Conservation (phyloP, 352 stramenopile genomes). For the Phytophthora kernoviae region DNA sequence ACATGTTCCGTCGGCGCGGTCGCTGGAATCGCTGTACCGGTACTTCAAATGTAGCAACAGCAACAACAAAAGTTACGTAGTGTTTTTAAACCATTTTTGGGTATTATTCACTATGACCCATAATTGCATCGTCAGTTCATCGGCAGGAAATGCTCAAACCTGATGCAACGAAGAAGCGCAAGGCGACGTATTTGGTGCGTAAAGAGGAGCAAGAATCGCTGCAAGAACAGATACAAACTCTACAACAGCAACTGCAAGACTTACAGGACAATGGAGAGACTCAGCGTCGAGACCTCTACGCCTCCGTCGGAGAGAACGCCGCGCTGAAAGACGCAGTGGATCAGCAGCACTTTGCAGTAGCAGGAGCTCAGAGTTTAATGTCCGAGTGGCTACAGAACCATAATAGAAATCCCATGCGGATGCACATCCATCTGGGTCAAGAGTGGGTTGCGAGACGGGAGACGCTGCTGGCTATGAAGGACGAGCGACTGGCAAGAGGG, state of each 20-base stretch:
- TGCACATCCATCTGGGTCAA: slow-evolving; percentile 13
- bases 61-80: too few relatives aligned
- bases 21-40: too few relatives aligned
- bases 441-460: slow-evolving; percentile 22
- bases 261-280: slow-evolving; percentile 2
- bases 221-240: neutral
- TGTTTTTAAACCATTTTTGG: too few relatives aligned
- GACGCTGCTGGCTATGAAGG: slow-evolving; percentile 26
- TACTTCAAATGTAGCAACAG: too few relatives aligned
- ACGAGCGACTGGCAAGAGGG: slow-evolving; percentile 18
- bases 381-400: slow-evolving; percentile 12
- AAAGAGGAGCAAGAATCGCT: slow-evolving; percentile 15
- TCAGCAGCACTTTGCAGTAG: slow-evolving; percentile 13
- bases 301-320: slow-evolving; percentile 9
- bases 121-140: too few relatives aligned
- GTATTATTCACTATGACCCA: too few relatives aligned
- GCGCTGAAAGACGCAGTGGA: slow-evolving; percentile 10
- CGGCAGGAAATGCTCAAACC: neutral
- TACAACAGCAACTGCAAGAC: slow-evolving; percentile 11
- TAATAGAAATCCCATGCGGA: slow-evolving; percentile 1
- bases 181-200: slow-evolving; percentile 10
- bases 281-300: slow-evolving; percentile 2
- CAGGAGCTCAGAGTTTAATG: slow-evolving; percentile 15
- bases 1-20: too few relatives aligned
- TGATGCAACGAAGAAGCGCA: slow-evolving; percentile 8